Percentiles rank a stretch among this genome's conserved stretches.
Conservation (phyloP, 805 yeast genomes). For the Gaillardinia entomophila region DNA sequence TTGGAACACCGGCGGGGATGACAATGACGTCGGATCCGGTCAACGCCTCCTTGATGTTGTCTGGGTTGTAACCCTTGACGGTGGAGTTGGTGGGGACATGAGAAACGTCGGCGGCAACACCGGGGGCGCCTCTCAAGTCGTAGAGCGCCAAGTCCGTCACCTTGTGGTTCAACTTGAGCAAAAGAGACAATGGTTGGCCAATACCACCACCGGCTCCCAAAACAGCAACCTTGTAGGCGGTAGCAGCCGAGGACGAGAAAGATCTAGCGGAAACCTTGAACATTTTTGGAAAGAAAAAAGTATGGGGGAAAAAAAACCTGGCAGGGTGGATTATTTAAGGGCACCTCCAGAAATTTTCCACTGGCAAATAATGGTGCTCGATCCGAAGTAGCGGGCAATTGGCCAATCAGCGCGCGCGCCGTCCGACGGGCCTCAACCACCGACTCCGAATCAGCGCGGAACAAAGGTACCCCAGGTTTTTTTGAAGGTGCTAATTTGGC, state of each 20-base stretch:
- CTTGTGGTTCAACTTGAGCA: slow-evolving; percentile 82
- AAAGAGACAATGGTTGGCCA: slow-evolving; percentile 60
- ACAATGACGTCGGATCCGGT: slow-evolving; percentile 79
- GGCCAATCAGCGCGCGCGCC: background rate
- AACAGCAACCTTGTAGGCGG: slow-evolving; percentile 69
- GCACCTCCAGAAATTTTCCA: background rate
- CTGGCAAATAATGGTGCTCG: too few species aligned
- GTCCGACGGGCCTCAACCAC: background rate
- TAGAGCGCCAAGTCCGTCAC: slow-evolving; percentile 82
- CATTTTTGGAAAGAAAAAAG: slow-evolving; percentile 30
- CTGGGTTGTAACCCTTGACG: slow-evolving; percentile 85
- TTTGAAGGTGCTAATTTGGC: too few species aligned
- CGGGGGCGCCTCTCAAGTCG: slow-evolving; percentile 89
- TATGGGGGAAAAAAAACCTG: background rate
- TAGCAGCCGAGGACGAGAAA: slow-evolving; percentile 61
- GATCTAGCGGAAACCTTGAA: slow-evolving; percentile 54
- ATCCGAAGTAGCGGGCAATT: too few species aligned
- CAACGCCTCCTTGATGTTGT: slow-evolving; percentile 64
- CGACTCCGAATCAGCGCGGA: background rate
- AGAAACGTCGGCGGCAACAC: slow-evolving; percentile 94
- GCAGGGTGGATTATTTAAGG: too few species aligned
- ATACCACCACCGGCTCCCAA: slow-evolving; percentile 92
- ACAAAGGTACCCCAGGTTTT: background rate
- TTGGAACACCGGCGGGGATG: slow-evolving; percentile 97
- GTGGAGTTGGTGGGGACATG: slow-evolving; percentile 90